A percentile compares a stretch with the other conserved stretches of the same genome.
phyloP scores from a whole-genome alignment of 1,284 basidiomycete genomes.

The Stygiomarasmius scandens region DNA sequence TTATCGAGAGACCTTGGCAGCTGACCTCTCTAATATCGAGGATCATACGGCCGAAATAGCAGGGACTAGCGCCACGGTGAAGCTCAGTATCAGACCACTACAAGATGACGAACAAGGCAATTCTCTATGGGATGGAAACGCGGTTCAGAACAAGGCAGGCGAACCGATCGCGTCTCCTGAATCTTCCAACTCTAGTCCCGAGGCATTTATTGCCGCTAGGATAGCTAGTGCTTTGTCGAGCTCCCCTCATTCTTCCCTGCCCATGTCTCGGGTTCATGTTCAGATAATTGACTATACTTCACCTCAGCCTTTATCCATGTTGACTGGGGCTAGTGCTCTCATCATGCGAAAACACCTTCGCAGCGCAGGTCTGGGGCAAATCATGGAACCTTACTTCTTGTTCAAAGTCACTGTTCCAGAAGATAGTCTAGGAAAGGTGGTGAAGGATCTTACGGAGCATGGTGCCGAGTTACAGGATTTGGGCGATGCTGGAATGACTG shows the following conservation, averaged over 20 bases:
- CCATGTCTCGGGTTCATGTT: constrained; percentile 64
- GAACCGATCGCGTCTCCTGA: constrained; percentile 58
- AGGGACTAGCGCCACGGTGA: constrained; percentile 44
- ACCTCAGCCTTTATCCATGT: constrained; percentile 51
- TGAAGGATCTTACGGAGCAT: constrained; percentile 77
- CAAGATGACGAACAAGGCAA: constrained; percentile 60
- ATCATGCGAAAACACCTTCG: constrained; percentile 63
- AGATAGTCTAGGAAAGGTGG: constrained; percentile 68
- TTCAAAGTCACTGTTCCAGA: constrained; percentile 69
- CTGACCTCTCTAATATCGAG: constrained; percentile 21
- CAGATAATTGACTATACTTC: constrained; percentile 48
- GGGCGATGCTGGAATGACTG: constrained; percentile 38
- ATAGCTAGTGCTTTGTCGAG: constrained; percentile 70
- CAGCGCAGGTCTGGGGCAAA: constrained; percentile 62
- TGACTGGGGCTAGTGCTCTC: constrained; percentile 66
- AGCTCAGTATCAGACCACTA: constrained; percentile 56
- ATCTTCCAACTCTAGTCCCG: constrained; percentile 43
- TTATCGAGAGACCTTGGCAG: constrained; percentile 73
- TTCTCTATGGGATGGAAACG: constrained; percentile 72
- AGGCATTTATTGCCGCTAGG: constrained; percentile 63
- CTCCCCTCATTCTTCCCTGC: constrained; percentile 75
- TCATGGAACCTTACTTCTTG: constrained; percentile 75
- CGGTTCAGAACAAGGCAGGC: constrained; percentile 59
- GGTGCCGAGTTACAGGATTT: constrained; percentile 75
- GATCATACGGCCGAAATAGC: constrained; percentile 17